Base-by-base conservation (phyloP, 2,329 filamentous ascomycete genomes). In the Ophiostoma perfectum region DNA sequence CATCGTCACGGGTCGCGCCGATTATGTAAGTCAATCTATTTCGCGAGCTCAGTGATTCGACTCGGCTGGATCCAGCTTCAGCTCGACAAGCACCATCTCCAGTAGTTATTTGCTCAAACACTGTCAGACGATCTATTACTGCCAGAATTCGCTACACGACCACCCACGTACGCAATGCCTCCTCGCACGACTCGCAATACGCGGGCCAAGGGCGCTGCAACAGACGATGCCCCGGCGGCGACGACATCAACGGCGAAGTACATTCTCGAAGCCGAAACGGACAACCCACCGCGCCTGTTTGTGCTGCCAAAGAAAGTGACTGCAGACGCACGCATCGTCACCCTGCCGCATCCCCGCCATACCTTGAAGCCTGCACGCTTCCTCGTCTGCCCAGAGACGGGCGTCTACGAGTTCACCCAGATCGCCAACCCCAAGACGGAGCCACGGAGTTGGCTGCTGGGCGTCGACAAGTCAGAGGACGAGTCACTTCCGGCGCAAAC, bases 391-490 rank as follows among this genome's bases (percentile, higher is more conserved):
- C 86, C 86, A 2, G 77, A 85, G 66, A 82, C 81, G 1, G 88
- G 87, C 68, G 82, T 90, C 70, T 88, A 86, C 78, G 88, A 90
- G 73, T 88, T 90, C 74, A 89, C 82, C 47, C 83, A 79, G 72
- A 80, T 89, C 70, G 76, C 82, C 2, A 80, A 82, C 0, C 83
- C 85, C 9, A 83, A 81, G 67, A 78, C 81, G 4, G 80, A 78
- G 0, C 86, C 87, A 2, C 80, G 83, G 67, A 90, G 87, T 74
- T 90, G 87, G 87, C 77, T 90, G 42, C 79, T 90, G 65, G 66
- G 52, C 1, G 69, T 69, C 8, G 73, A 71, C 47, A n/a, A 66
- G 3, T 42, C 16, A 14, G 41, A 8, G 1, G 41, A 39, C 60
- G 71, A 60, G 7, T 70, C 38, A 7, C 75, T 78, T n/a, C 69